These are phyloP conservation scores for Ascoidea asiatica DNA, from an alignment of 805 yeast species.

Conservation along the genomic window DNA sequence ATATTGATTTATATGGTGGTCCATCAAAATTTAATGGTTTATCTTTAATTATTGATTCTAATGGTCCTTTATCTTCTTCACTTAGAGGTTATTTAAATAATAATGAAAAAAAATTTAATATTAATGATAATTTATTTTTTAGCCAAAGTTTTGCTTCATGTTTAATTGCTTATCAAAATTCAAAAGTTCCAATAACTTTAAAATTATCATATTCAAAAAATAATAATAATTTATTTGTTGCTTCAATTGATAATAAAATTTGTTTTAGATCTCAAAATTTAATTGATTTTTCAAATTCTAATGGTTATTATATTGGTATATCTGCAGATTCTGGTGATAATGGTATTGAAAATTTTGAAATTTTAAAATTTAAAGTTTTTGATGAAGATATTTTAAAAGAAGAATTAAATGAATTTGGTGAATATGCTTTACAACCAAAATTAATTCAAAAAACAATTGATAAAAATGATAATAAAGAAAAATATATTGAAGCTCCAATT, in stretches of 20 bases:
- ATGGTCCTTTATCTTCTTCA: slow-evolving; percentile 32
- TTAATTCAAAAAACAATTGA: slow-evolving; percentile 27
- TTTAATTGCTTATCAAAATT: slow-evolving; percentile 44
- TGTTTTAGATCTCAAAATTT: slow-evolving; percentile 54
- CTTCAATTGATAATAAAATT: slow-evolving; percentile 61
- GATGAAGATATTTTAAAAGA: slow-evolving; percentile 34
- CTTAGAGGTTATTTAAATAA: slow-evolving; percentile 49
- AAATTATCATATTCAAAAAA: slow-evolving; percentile 43
- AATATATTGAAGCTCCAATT: slow-evolving; percentile 11
- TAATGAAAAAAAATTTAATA: slow-evolving; percentile 27
- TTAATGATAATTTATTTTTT: slow-evolving; percentile 17
- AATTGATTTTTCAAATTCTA: slow-evolving; percentile 23
- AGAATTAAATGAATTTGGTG: slow-evolving; percentile 44
- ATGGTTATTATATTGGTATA: slow-evolving; percentile 36
- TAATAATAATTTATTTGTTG: slow-evolving; percentile 31
- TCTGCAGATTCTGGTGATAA: slow-evolving; percentile 31
- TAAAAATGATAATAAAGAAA: slow-evolving; percentile 19
- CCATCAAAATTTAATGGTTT: slow-evolving; percentile 51
- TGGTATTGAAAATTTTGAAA: slow-evolving; percentile 47
- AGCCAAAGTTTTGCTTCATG: slow-evolving; percentile 38
- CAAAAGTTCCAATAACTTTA: slow-evolving; percentile 58
- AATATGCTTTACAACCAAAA: slow-evolving; percentile 29
- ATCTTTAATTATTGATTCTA: slow-evolving; percentile 42
- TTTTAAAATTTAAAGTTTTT: slow-evolving; percentile 44
- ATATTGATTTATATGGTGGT: slow-evolving; percentile 34